Conservation (phyloP, 495 filamentous ascomycete genomes). For the Jackrogersella multiformis region DNA sequence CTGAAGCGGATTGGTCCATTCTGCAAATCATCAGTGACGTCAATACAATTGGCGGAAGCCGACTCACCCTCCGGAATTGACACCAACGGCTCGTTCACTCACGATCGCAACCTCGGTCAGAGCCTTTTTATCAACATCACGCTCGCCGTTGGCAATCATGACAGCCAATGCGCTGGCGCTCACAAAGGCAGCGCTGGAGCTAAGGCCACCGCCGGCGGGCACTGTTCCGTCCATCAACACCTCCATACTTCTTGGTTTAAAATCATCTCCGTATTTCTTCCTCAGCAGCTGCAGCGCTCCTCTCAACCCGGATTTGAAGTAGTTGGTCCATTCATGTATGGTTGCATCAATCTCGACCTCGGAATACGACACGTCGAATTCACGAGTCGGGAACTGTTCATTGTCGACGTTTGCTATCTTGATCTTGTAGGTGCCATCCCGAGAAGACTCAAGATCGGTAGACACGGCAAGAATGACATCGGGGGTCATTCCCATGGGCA, state of each 20-base stretch:
- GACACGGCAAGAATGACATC: slow-evolving; percentile 91
- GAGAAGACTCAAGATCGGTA: slow-evolving; percentile 55
- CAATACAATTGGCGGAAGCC: neutral
- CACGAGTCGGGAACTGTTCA: slow-evolving; percentile 76
- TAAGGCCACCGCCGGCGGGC: slow-evolving; percentile 88
- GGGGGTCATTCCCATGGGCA: slow-evolving; percentile 93
- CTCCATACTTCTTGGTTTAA: slow-evolving; percentile 80
- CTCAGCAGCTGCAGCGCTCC: slow-evolving; percentile 83
- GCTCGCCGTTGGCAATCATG: slow-evolving; percentile 84
- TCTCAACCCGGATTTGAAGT: slow-evolving; percentile 91
- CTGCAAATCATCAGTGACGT: slow-evolving; percentile 46
- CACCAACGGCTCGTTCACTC: slow-evolving; percentile 91
- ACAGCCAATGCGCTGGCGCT: slow-evolving; percentile 89
- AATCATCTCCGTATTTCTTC: slow-evolving; percentile 67
- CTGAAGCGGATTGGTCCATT: slow-evolving; percentile 98
- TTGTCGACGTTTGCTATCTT: slow-evolving; percentile 80
- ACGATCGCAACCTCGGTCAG: slow-evolving; percentile 91
- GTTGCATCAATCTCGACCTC: slow-evolving; percentile 84
- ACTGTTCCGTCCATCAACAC: slow-evolving; percentile 92
- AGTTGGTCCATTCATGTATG: slow-evolving; percentile 94
- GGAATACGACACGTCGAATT: slow-evolving; percentile 76
- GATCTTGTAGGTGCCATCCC: slow-evolving; percentile 52
- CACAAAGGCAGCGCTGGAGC: slow-evolving; percentile 93
- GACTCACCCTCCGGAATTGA: slow-evolving; percentile 90
- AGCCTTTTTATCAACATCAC: slow-evolving; percentile 84